Evolutionary conservation across 2,329 filamentous ascomycete species (phyloP), one percentile per base, ranked within the genome.

Genomic region (Phaeosphaeria sp.): DNA sequence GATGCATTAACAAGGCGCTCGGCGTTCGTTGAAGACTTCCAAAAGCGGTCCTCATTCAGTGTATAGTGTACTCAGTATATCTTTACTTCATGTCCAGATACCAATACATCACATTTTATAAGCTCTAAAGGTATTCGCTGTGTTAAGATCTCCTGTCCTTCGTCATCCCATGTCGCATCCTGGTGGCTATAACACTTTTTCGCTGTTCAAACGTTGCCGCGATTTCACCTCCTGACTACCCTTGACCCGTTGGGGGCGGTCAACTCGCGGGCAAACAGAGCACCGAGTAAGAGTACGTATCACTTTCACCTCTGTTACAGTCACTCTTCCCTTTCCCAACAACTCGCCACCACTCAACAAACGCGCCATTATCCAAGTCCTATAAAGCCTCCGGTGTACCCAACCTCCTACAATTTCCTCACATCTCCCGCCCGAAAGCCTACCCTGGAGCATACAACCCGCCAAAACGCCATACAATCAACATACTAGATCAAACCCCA

Each of bases 1-100:
- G 15, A 20, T 43, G 40, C 40, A 43, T 43, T 43, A 18, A 43
- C 40, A 43, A 4, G 40, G 40, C 40, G 40, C 40, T 43, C n/a
- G n/a, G 40, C 40, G 40, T 43, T 43, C 6, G 6, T 20, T n/a
- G 20, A 51, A 43, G 33, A 42, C 22, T 7, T 21, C 22, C 30
- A 43, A 40, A 42, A 54, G 52, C 22, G 33, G 44, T n/a, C 49
- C 20, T 48, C 45, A 21, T 43, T 13, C 24, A 46, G 5, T 57
- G 50, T 52, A 33, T 30, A 49, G 25, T 56, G 30, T 49, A 44
- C 18, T 40, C 50, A 49, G 51, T 46, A 55, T 49, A 46, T 48
- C 22, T 25, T 54, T 27, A 39, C 17, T 55, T 40, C n/a, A 33
- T 36, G 57, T 39, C 36, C 53, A 60, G 61, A 67, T 68, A 68